phyloP scores from a whole-genome alignment of 164 flowering plant genomes.

The Magnolia changhungtana region DNA sequence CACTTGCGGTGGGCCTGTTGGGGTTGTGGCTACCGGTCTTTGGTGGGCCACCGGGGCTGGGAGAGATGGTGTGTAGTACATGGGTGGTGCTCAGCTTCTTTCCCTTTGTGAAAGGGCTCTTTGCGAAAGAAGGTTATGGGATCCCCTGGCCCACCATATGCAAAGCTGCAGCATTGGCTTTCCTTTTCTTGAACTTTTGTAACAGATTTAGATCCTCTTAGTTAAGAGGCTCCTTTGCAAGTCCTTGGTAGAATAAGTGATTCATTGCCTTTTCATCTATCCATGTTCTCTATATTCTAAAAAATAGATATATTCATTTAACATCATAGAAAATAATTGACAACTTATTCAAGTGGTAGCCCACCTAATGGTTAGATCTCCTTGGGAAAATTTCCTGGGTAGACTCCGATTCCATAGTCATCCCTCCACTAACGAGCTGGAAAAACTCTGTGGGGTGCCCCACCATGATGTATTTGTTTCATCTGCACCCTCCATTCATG shows the following conservation, averaged over 20 bases:
- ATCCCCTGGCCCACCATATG: conserved; percentile 41
- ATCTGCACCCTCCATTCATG: no score
- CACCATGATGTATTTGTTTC: no score
- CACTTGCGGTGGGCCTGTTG: conserved; percentile 16
- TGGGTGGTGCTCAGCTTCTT: conserved; percentile 36
- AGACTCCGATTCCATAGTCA: no score
- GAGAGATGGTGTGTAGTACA: conserved; percentile 36
- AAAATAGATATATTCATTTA: no score
- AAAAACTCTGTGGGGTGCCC: no score
- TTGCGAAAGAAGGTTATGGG: conserved; percentile 45
- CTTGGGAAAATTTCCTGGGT: no score
- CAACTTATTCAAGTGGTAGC: no score
- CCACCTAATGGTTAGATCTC: no score
- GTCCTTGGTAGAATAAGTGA: background rate
- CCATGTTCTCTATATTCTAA: no score
- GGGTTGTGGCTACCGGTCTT: conserved; percentile 4
- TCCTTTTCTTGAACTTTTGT: conserved; percentile 27
- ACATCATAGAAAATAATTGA: no score
- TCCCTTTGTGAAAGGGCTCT: conserved; percentile 51
- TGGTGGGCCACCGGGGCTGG: conserved; percentile 15
- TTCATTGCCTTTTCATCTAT: no score
- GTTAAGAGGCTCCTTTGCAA: conserved; percentile 3
- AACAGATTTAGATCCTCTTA: background rate
- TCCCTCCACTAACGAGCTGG: no score
- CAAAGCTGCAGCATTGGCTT: conserved; percentile 31